Evolutionary conservation across 805 yeast genomes (phyloP).

Genomic region (Suhomyces kilbournensis): DNA sequence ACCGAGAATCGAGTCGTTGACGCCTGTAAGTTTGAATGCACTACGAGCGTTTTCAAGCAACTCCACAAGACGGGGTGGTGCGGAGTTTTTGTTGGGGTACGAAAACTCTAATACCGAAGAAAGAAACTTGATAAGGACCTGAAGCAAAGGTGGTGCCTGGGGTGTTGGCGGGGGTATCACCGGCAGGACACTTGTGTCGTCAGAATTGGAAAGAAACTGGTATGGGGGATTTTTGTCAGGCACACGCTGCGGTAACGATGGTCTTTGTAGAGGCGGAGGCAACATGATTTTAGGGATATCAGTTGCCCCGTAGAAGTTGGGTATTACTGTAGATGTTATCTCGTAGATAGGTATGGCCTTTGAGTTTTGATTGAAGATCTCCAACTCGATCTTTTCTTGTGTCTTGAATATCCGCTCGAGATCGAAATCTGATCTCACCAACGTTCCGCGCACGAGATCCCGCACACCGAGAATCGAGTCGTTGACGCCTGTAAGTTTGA

Average conservation of each 20-base stretch:
- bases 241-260: slow-evolving; percentile 11
- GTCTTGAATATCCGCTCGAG: slow-evolving; percentile 36
- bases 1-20: slow-evolving; percentile 19
- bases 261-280: slow-evolving; percentile 30
- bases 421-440: slow-evolving; percentile 33
- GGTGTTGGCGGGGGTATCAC: slow-evolving; percentile 8
- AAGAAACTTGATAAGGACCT: slow-evolving; percentile 48
- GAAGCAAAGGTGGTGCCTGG: slow-evolving; percentile 28
- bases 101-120: slow-evolving; percentile 59
- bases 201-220: slow-evolving; percentile 20
- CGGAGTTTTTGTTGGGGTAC: slow-evolving; percentile 59
- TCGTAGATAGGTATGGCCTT: slow-evolving; percentile 37
- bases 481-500: slow-evolving; percentile 32
- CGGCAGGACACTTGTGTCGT: slow-evolving; percentile 11
- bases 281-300: slow-evolving; percentile 25
- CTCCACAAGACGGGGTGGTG: slow-evolving; percentile 80
- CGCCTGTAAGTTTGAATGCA: slow-evolving; percentile 49
- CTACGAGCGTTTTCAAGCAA: slow-evolving; percentile 72
- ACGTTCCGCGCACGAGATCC: slow-evolving; percentile 21
- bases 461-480: slow-evolving; percentile 24
- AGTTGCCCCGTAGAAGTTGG: slow-evolving; percentile 11
- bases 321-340: slow-evolving; percentile 30
- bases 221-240: slow-evolving; percentile 4
- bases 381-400: slow-evolving; percentile 33
- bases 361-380: slow-evolving; percentile 33